phyloP scores from a whole-genome alignment of 495 filamentous ascomycete species.

The Aspergillus conjunctus region DNA sequence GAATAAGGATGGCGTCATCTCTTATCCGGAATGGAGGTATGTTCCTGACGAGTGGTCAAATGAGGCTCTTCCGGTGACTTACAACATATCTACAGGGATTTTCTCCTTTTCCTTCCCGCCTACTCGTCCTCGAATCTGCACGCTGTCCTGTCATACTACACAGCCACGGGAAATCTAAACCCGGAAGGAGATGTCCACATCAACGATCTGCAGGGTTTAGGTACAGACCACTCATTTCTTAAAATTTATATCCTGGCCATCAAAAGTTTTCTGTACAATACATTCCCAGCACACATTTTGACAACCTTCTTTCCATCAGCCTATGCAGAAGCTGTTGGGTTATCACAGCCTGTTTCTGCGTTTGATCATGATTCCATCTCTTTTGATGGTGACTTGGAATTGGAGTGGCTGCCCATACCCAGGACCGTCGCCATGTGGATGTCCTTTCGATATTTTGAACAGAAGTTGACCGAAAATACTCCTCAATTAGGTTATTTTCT shows the following conservation, averaged over 20 bases:
- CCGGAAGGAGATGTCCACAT: conserved; percentile 93
- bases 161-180: conserved; percentile 85
- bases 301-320: conserved; percentile 44
- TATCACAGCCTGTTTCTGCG: conserved; percentile 29
- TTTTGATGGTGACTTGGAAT: conserved; percentile 42
- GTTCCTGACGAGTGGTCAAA: conserved; percentile 24
- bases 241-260: conserved; percentile 42
- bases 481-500: conserved; percentile 91
- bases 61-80: conserved; percentile 19
- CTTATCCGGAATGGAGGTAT: conserved; percentile 96
- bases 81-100: conserved; percentile 63
- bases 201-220: conserved; percentile 90
- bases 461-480: conserved; percentile 64
- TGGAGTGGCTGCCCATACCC: conserved; percentile 51
- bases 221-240: conserved; percentile 82
- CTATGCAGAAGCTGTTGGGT: conserved; percentile 37
- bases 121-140: conserved; percentile 67
- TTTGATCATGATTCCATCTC: conserved; percentile 35
- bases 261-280: conserved; percentile 45
- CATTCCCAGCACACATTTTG: conserved; percentile 41
- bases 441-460: conserved; percentile 53
- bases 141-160: conserved; percentile 89
- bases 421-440: conserved; percentile 51
- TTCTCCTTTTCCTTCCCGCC: conserved; percentile 90
- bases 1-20: conserved; percentile 86